A percentile compares a stretch with the other conserved stretches of the same genome.
phyloP scores from a whole-genome alignment of 352 stramenopile genomes.

The Phytophthora litchii region DNA sequence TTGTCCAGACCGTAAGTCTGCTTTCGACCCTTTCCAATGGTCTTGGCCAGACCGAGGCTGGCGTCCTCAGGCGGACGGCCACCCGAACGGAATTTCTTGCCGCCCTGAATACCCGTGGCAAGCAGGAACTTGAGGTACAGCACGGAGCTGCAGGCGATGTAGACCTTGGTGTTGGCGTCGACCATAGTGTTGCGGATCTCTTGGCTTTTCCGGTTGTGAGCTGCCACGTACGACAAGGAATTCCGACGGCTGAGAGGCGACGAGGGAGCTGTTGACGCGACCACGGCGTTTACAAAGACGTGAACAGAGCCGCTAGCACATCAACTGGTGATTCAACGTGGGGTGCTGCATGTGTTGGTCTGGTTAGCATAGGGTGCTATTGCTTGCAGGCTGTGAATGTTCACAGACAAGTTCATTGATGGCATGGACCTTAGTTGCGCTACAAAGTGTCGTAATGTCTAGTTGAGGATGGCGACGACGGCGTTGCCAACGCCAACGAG shows the following conservation, averaged over 20 bases:
- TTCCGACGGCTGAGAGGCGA: conserved; percentile 17
- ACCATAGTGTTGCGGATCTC: conserved; percentile 17
- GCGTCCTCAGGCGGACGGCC: conserved; percentile 58
- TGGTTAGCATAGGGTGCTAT: neutral
- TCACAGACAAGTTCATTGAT: conserved; percentile 10
- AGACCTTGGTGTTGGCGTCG: conserved; percentile 48
- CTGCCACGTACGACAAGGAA: conserved; percentile 10
- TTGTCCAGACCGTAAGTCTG: conserved; percentile 37
- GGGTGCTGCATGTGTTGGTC: neutral
- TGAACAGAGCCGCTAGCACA: conserved; percentile 6
- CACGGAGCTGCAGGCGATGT: conserved; percentile 57
- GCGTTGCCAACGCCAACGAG: conserved; percentile 37
- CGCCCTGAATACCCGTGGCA: conserved; percentile 46
- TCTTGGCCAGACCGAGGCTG: conserved; percentile 42
- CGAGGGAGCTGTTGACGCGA: conserved; percentile 6
- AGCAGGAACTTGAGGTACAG: conserved; percentile 80
- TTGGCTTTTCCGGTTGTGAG: conserved; percentile 10
- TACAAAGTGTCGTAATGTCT: neutral
- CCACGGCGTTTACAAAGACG: conserved; percentile 16
- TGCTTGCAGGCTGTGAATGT: neutral
- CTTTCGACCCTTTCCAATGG: conserved; percentile 25
- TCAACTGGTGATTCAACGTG: conserved; percentile 7
- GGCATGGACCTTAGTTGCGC: conserved; percentile 1
- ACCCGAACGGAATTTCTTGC: conserved; percentile 61
- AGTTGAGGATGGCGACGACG: conserved; percentile 21